A percentile compares a stretch with the other conserved stretches of the same genome.
phyloP scores from a whole-genome alignment of 2,329 filamentous ascomycete species.

The Beauveria varroae region DNA sequence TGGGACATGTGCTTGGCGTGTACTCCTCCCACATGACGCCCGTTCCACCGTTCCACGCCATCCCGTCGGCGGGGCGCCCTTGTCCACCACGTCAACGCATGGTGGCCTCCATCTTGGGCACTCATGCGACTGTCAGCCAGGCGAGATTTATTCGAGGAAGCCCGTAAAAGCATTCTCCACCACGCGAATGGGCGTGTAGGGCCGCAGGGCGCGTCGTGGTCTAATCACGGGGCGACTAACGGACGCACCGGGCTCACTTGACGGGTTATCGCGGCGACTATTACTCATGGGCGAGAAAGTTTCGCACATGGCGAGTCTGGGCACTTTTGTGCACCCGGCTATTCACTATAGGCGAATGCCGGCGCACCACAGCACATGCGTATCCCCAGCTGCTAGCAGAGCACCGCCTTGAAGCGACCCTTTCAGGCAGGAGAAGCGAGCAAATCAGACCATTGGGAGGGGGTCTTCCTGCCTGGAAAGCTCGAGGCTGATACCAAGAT shows the following conservation, averaged over 20 bases:
- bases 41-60: not conserved
- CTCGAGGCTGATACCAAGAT: not conserved
- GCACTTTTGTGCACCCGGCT: not conserved
- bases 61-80: conserved; percentile 6
- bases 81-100: conserved; percentile 7
- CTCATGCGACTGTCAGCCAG: conserved; percentile 1
- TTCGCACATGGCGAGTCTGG: not conserved
- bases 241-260: conserved; percentile 5
- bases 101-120: conserved; percentile 9
- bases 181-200: not conserved
- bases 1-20: not conserved
- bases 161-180: not conserved
- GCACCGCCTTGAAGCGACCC: not conserved
- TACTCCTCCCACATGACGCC: not conserved
- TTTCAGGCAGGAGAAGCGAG: not conserved
- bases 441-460: not conserved
- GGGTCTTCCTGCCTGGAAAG: not conserved
- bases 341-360: not conserved
- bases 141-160: not conserved
- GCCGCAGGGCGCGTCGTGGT: not conserved
- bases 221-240: not conserved
- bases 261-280: not conserved
- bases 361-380: not conserved
- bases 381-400: conserved; percentile 1
- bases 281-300: not conserved